Evolutionary conservation across 1,139 yeast genomes (phyloP), one percentile per base, ranked within the genome.

Genomic region (Chernovozyma sophiae-reginae): DNA sequence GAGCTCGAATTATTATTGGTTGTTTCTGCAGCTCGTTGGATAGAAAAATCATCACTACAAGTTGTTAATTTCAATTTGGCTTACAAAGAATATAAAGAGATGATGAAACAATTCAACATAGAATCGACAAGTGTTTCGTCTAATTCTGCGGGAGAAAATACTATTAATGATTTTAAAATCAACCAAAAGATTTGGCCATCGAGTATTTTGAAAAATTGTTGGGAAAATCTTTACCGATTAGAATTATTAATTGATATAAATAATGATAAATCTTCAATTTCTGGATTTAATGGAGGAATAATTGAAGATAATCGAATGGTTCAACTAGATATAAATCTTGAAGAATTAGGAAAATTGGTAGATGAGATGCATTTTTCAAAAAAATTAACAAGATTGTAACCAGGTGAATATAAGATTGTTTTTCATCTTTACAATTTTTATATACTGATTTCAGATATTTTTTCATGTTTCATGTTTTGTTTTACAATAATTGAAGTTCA

Each of bases 11-110:
- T 82, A 34, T 72, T 83, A 7, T 53, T 90, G 26, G 61, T 85
- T 7, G 77, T 89, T 4, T 78, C 89, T 30, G 83, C 90, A 0
- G 84, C 94, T 0, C 66, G 97, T 30, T 80, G 83, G 42, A 66
- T 78, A 16, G 69, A 77, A 40, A 82, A 81, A 48, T 73, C 72
- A 26, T 80, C 76, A 25, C 60, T 78, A 13, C 77, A 68, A 19
- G 64, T 68, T 12, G 66, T 81, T 17, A 90, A 87, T 55, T 82
- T 89, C 59, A 86, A 83, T 46, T 65, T 87, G 43, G 85, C 83
- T 0, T 84, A 81, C 54, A 79, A 79, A 29, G 97, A 92, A 56
- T 92, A 87, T 55, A 55, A 58, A n/a, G 64, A 61, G 1, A 70
- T 80, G 69, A 68, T 80, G 32, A 72, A 74, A 40, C 50, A 56